A percentile compares a stretch with the other conserved stretches of the same genome.
phyloP scores from a whole-genome alignment of 306 rosid species.

The Quercus bicolor region DNA sequence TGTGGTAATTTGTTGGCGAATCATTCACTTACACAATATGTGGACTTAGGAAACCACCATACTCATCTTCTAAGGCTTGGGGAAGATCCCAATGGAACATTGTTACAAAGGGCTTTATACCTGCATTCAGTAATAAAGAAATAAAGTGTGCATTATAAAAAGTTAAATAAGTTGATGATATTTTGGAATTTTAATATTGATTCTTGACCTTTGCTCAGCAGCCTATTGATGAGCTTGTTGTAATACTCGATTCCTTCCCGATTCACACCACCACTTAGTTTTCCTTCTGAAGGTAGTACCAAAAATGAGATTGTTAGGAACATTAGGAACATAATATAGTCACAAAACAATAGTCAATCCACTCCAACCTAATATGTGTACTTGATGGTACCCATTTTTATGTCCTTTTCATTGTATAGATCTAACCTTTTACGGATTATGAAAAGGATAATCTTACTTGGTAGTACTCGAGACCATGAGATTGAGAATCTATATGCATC shows the following conservation, averaged over 20 bases:
- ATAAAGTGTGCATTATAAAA: no score
- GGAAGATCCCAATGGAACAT: slow-evolving; percentile 78
- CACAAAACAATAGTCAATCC: slow-evolving; percentile 15
- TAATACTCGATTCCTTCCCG: slow-evolving; percentile 49
- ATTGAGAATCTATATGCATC: no score
- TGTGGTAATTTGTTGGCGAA: no score
- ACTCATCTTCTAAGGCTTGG: slow-evolving; percentile 56
- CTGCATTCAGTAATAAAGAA: slow-evolving; percentile 1
- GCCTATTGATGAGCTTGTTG: slow-evolving; percentile 51
- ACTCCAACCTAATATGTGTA: no score
- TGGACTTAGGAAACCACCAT: slow-evolving; percentile 53
- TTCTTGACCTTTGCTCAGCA: slow-evolving; percentile 40
- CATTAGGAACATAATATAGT: neutral
- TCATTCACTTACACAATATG: slow-evolving; percentile 40
- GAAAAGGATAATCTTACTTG: no score
- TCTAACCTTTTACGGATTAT: no score
- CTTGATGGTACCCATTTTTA: no score
- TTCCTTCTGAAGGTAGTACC: slow-evolving; percentile 35
- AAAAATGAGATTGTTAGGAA: neutral
- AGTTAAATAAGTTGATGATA: neutral
- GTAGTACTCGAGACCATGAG: no score
- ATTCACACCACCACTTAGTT: slow-evolving; percentile 39
- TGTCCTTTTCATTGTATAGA: no score
- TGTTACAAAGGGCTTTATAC: slow-evolving; percentile 48
- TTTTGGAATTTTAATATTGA: neutral